Evolutionary conservation across 805 yeast species (phyloP).

Genomic region (Ogataea corticis): DNA sequence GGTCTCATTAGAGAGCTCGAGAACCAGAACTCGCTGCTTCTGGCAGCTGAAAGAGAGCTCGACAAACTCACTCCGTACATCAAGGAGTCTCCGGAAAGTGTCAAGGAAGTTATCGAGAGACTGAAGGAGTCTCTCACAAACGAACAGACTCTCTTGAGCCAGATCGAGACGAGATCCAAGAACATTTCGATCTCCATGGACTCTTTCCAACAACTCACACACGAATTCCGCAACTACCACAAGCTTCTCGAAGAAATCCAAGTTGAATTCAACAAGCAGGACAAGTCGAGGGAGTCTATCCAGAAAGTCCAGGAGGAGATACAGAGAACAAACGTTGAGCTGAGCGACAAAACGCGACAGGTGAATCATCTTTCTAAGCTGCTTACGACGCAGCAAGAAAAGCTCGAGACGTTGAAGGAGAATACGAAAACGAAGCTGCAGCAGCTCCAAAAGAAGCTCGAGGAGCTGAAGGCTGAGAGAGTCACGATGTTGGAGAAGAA

Average conservation of each 20-base stretch:
- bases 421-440: slow-evolving; percentile 43
- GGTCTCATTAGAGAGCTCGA: slow-evolving; percentile 58
- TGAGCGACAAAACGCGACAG: slow-evolving; percentile 35
- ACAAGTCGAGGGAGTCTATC: slow-evolving; percentile 28
- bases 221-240: slow-evolving; percentile 43
- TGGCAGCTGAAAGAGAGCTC: slow-evolving; percentile 57
- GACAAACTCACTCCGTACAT: slow-evolving; percentile 62
- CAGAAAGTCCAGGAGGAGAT: slow-evolving; percentile 30
- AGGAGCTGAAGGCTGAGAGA: slow-evolving; percentile 46
- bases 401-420: slow-evolving; percentile 15
- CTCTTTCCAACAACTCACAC: slow-evolving; percentile 53
- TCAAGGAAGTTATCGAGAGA: slow-evolving; percentile 53
- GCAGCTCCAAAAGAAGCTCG: slow-evolving; percentile 42
- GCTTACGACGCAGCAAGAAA: slow-evolving; percentile 28
- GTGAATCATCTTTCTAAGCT: slow-evolving; percentile 37
- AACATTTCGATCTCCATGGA: slow-evolving; percentile 56
- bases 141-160: slow-evolving; percentile 40
- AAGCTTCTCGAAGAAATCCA: slow-evolving; percentile 51
- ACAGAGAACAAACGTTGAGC: slow-evolving; percentile 16
- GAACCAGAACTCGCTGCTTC: slow-evolving; percentile 54
- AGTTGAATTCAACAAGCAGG: slow-evolving; percentile 45
- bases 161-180: slow-evolving; percentile 48
- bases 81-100: slow-evolving; percentile 57
- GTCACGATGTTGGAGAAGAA: slow-evolving; percentile 50
- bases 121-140: slow-evolving; percentile 45